Base-by-base conservation (phyloP, 2,329 filamentous ascomycete species). In the Cladosporium colombiae region DNA sequence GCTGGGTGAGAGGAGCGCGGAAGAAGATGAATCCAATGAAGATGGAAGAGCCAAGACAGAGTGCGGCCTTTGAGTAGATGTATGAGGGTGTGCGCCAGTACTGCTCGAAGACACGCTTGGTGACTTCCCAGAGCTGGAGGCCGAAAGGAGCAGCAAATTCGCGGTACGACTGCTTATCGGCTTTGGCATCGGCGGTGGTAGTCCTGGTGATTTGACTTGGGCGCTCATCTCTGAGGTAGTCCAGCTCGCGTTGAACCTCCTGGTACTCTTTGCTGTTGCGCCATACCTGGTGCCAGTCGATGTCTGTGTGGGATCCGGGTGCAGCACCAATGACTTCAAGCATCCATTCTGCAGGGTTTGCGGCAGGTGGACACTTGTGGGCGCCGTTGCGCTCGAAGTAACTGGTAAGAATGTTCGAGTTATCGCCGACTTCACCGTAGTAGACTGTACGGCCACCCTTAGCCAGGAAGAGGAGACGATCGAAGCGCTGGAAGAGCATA, bases 51-150 rank as follows among this genome's bases (percentile, higher is more conserved):
- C 88, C 78, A 27, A 85, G 80, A 74, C 89, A 92, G 21, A 96
- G 87, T 1, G 84, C 81, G 0, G 84, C 76, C 82, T 96, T 96
- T 73, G 91, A 89, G 81, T 94, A 96, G 77, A 97, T 93, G 81
- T 96, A 96, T 5, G 88, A 85, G 0, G 93, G 93, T 0, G 89
- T 93, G 67, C 93, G 90, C 92, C 93, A 96, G 84, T 95, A 96
- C 77, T 96, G 92, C 75, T 93, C 86, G 82, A 95, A 95, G 29
- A 95, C 90, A 73, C 93, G 91, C 70, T 85, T 77, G 21, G 87
- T 84, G 65, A 92, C 91, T 74, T 89, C 84, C 65, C 79, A 80
- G 50, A 94, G 80, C 77, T 97, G 93, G 8, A 81, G 74, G 49
- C 70, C 73, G 75, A 96, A 92, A 0, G 90, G 86, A 5, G 91